Evolutionary conservation across 305 asterid species (phyloP), one percentile per base, ranked within the genome.

Genomic region (Fraxinus sp.): DNA sequence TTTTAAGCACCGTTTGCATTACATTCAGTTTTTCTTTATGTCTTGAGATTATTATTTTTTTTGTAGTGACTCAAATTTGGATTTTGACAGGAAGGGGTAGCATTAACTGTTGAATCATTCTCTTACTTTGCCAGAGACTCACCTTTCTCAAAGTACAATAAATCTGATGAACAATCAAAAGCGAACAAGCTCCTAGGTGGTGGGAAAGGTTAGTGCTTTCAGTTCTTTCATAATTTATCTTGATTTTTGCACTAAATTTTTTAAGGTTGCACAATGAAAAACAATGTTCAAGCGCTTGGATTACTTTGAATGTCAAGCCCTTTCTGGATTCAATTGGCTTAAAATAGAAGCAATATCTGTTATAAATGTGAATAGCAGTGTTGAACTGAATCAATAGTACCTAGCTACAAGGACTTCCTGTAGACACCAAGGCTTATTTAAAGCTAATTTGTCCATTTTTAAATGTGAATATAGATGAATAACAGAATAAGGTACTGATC

Each of bases 51-150:
- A 14, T 14, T 30, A 14, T 30, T 70, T 4, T 64, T 13, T 32
- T 32, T 6, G 43, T 66, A 18, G 74, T 83, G 75, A 81, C 76
- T 37, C 75, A 78, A 39, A 75, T 52, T 28, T 75, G 57, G 76
- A 80, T 18, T 87, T 85, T 86, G 86, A 39, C 98, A 96, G 98
- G 98, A 95, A 81, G 95, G 97, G 13, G 85, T 96, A 85, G 64
- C 83, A 26, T 75, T 81, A 85, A 93, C 99, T 49, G 89, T 86
- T 80, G 91, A 90, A 78, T 91, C 97, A 83, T 90, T 87, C 87
- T 87, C 94, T 74, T 81, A 88, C 85, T 85, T 88, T 80, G 89
- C 91, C 10, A 84, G 84, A 79, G 95, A 89, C 81, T 89, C 93
- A 10, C 86, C 89, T 83, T 81, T 84, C 46, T 72, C 79, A 76